Base-by-base conservation (phyloP, 257 asterid species). In the Nicotiana sylvestris region DNA sequence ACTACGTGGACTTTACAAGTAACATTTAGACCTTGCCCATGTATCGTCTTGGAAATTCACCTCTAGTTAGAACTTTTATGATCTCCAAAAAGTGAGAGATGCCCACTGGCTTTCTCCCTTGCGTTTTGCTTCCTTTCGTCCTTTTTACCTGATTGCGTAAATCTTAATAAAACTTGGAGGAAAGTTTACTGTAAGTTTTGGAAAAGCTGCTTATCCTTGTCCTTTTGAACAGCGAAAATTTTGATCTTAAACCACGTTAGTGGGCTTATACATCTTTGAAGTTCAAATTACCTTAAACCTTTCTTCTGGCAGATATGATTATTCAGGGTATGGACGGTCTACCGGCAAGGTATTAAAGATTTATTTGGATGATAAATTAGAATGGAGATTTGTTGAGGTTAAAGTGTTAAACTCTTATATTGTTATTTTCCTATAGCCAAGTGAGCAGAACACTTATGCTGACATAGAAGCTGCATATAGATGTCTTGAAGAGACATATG, bases 391-490 rank as follows among this genome's bases (percentile, higher is more conserved):
- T 69, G 84, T 82, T 84, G 39, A 62, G 66, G 70, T 53, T 9
- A 60, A 68, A 77, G 55, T 68, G 82, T 88, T 66, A 89, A 67
- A 25, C 66, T 79, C 33, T 82, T 53, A 61, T 55, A 25, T 49
- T 85, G 49, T 81, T 70, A 9, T 64, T 61, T 68, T 88, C 87
- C 72, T 65, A 66, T 84, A 95, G 99, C 95, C 99, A 70, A 93
- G 88, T 89, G 99, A 95, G 91, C 94, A 90, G 88, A 95, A 95
- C 86, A 93, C 99, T 58, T 95, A 92, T 51, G 93, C 96, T 0
- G 99, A 95, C 88, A 92, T 95, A 85, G 99, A 95, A 91, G 98
- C 99, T 76, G 99, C 92, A 27, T 93, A 90, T 85, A 89, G 86
- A 88, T 93, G 98, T 87, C 99, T 95, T 81, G 87, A 86, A 87